phyloP scores from a whole-genome alignment of 2,329 filamentous ascomycete species.

The Hypomyces rosellus region DNA sequence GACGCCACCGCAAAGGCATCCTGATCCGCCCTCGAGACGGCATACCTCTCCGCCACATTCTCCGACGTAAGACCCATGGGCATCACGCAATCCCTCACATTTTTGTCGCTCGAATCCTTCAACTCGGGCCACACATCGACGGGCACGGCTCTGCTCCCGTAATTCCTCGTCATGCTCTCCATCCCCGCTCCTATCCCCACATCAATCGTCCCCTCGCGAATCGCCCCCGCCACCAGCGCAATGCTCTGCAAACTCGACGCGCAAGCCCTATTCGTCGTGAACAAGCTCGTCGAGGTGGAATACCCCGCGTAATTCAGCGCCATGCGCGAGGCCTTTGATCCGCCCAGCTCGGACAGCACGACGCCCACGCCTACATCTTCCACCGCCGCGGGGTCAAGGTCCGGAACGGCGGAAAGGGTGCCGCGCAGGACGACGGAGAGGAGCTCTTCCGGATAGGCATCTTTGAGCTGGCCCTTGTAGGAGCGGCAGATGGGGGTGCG shows the following conservation, averaged over 20 bases:
- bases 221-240: slow-evolving; percentile 65
- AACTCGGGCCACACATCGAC: slow-evolving; percentile 72
- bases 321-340: slow-evolving; percentile 86
- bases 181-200: slow-evolving; percentile 80
- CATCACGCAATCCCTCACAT: slow-evolving; percentile 85
- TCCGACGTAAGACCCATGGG: slow-evolving; percentile 87
- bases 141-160: slow-evolving; percentile 78
- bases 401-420: slow-evolving; percentile 55
- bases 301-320: slow-evolving; percentile 80
- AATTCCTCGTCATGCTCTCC: slow-evolving; percentile 95
- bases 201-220: slow-evolving; percentile 66
- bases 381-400: slow-evolving; percentile 59
- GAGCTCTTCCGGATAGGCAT: slow-evolving; percentile 86
- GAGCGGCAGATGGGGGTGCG: slow-evolving; percentile 81
- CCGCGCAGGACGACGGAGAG: slow-evolving; percentile 56
- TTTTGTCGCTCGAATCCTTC: slow-evolving; percentile 54
- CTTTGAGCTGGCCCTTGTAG: slow-evolving; percentile 76
- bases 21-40: slow-evolving; percentile 67
- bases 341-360: slow-evolving; percentile 85
- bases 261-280: slow-evolving; percentile 87
- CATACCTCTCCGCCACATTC: slow-evolving; percentile 76
- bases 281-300: slow-evolving; percentile 64
- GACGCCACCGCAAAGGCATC: slow-evolving; percentile 73
- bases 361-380: slow-evolving; percentile 83
- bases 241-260: slow-evolving; percentile 72